Conservation (phyloP, 2,329 filamentous ascomycete species). For the Simplicillium sp. region DNA sequence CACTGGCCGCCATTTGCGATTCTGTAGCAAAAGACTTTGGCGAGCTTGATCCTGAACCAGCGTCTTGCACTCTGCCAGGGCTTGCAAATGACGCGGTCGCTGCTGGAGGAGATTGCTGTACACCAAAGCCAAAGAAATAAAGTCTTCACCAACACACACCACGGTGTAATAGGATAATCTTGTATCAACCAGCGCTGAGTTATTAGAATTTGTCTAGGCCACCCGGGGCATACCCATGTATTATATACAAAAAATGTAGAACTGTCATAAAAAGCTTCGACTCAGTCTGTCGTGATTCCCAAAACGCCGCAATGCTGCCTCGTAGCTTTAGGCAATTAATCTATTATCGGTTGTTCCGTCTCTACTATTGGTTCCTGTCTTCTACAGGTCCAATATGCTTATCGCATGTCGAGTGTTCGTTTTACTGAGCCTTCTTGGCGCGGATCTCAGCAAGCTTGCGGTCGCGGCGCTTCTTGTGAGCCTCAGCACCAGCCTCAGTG, state of each 20-base stretch:
- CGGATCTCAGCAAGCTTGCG: conserved; percentile 58
- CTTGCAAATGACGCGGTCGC: conserved; percentile 36
- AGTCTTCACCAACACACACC: conserved; percentile 1
- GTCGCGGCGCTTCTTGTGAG: conserved; percentile 74
- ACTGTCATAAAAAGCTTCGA: background rate
- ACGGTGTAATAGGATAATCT: conserved; percentile 5
- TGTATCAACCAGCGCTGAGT: background rate
- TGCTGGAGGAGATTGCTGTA: conserved; percentile 44
- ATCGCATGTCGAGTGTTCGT: background rate
- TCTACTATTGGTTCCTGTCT: background rate
- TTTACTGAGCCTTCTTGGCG: conserved; percentile 59
- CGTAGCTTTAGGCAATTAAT: background rate
- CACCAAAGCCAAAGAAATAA: conserved; percentile 27
- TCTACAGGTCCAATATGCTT: no score
- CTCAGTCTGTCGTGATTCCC: background rate
- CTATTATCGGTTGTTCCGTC: background rate
- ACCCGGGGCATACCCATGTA: conserved; percentile 1
- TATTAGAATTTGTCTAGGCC: background rate
- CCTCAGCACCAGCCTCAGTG: conserved; percentile 86
- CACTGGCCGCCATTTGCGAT: conserved; percentile 55
- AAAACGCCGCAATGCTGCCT: conserved; percentile 1
- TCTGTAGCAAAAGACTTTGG: conserved; percentile 45
- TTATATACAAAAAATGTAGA: conserved; percentile 7
- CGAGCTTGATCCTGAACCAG: conserved; percentile 31
- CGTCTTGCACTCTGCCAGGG: conserved; percentile 26